Percentiles rank a stretch among this genome's conserved stretches.
Evolutionary conservation across 495 filamentous ascomycete species (phyloP).

Genomic region (Aspergillus sclerotiicarbonarius): DNA sequence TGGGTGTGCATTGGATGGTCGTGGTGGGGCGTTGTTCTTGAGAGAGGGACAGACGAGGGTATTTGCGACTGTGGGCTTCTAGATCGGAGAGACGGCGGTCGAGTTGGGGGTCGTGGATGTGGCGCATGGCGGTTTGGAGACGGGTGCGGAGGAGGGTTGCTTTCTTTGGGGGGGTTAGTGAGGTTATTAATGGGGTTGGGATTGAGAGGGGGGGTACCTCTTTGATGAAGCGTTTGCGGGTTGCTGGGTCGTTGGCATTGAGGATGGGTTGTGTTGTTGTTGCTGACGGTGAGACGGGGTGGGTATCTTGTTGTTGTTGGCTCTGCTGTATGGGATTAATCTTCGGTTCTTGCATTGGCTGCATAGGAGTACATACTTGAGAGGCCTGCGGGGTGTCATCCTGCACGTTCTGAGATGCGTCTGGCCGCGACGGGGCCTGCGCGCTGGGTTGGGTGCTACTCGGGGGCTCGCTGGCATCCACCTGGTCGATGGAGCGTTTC

Average conservation of each 20-base stretch:
- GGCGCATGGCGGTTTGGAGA: conserved; percentile 46
- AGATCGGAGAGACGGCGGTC: conserved; percentile 46
- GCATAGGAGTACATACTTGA: not conserved
- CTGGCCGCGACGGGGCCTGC: conserved; percentile 3
- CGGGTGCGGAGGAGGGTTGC: conserved; percentile 41
- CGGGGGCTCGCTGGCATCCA: conserved; percentile 31
- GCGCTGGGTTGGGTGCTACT: conserved; percentile 7
- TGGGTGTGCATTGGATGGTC: conserved; percentile 20
- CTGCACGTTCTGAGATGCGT: not conserved
- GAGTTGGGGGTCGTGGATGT: conserved; percentile 40
- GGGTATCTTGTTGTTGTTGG: conserved; percentile 19
- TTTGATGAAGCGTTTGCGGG: conserved; percentile 46
- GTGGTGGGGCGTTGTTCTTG: conserved; percentile 19
- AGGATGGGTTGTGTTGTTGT: conserved; percentile 7
- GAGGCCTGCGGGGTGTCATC: not conserved
- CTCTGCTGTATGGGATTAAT: no score
- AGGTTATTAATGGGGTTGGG: not conserved
- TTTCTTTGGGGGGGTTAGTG: conserved; percentile 35
- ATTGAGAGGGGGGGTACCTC: conserved; percentile 27
- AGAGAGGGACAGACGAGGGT: conserved; percentile 32
- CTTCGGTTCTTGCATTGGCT: not conserved
- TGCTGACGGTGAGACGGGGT: not conserved
- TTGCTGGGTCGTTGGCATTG: conserved; percentile 34
- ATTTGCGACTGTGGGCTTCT: conserved; percentile 45
- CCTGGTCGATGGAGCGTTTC: conserved; percentile 43